These are phyloP conservation scores for Pilobolus umbonatus DNA, from an alignment of 192 early-diverging fungal genomes.

Conservation along the genomic window DNA sequence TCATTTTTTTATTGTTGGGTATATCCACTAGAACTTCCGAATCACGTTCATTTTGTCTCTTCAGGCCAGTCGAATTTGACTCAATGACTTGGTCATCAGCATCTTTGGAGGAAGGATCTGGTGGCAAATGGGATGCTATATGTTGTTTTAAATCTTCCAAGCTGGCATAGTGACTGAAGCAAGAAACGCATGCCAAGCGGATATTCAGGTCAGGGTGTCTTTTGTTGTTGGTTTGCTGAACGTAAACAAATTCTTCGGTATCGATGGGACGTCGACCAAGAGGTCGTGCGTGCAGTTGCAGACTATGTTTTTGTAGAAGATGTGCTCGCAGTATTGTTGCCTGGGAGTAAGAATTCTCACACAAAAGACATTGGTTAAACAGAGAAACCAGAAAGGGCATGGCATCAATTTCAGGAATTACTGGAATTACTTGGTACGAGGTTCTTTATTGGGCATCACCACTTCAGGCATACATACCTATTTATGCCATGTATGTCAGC, in stretches of 20 bases:
- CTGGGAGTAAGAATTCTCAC: neutral
- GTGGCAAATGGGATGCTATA: neutral
- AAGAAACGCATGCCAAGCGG: neutral
- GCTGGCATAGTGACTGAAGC: neutral
- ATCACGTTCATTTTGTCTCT: neutral
- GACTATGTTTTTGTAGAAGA: neutral
- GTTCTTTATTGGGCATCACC: too few species aligned
- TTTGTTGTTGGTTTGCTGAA: neutral
- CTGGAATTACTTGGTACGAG: too few species aligned
- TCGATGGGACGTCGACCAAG: neutral
- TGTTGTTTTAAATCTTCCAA: neutral
- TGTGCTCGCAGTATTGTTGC: neutral
- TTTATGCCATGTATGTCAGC: too few species aligned
- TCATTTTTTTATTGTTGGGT: neutral
- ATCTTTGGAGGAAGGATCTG: neutral
- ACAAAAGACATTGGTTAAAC: neutral
- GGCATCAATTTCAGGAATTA: too few species aligned
- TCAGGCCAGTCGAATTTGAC: neutral
- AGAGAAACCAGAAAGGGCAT: neutral
- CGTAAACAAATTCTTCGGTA: neutral
- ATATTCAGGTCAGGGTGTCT: neutral
- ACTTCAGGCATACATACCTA: too few species aligned
- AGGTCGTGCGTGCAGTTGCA: neutral
- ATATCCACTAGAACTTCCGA: neutral
- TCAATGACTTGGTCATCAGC: neutral